Evolutionary conservation across 2,329 filamentous ascomycete species (phyloP).

Genomic region (Plectosphaerella sp.): DNA sequence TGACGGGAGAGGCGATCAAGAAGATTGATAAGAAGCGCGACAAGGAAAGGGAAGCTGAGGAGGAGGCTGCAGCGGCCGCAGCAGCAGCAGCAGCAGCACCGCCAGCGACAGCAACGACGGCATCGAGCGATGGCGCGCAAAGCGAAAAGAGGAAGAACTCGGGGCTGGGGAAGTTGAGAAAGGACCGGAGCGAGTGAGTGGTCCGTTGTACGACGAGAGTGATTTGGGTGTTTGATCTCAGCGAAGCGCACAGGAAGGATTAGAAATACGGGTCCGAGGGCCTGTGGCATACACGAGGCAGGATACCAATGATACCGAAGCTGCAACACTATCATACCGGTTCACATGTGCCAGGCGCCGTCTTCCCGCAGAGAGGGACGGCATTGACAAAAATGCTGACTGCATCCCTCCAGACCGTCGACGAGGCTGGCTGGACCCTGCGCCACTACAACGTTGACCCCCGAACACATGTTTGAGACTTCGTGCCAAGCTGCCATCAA

Average conservation of each 20-base stretch:
- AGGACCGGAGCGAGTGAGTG: background rate
- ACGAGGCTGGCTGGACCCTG: too few species aligned
- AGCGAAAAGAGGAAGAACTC: background rate
- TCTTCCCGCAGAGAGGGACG: too few species aligned
- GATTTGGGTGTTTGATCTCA: too few species aligned
- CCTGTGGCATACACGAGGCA: too few species aligned
- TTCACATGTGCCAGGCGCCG: background rate
- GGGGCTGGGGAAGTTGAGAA: background rate
- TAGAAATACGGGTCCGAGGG: too few species aligned
- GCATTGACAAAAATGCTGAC: too few species aligned
- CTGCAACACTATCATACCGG: background rate
- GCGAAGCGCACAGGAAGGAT: too few species aligned
- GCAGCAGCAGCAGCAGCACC: background rate
- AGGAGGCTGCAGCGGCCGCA: background rate
- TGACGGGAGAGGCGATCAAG: conserved; percentile 56
- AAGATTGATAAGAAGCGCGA: background rate
- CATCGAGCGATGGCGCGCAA: background rate
- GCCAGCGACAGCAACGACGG: background rate
- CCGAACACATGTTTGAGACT: too few species aligned
- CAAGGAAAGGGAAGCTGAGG: background rate
- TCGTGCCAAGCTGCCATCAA: too few species aligned
- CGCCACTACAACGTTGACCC: too few species aligned
- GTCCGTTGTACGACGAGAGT: background rate
- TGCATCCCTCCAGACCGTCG: too few species aligned
- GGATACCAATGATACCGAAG: too few species aligned